phyloP scores from a whole-genome alignment of 2,329 filamentous ascomycete genomes.

The Colletotrichum sp. region DNA sequence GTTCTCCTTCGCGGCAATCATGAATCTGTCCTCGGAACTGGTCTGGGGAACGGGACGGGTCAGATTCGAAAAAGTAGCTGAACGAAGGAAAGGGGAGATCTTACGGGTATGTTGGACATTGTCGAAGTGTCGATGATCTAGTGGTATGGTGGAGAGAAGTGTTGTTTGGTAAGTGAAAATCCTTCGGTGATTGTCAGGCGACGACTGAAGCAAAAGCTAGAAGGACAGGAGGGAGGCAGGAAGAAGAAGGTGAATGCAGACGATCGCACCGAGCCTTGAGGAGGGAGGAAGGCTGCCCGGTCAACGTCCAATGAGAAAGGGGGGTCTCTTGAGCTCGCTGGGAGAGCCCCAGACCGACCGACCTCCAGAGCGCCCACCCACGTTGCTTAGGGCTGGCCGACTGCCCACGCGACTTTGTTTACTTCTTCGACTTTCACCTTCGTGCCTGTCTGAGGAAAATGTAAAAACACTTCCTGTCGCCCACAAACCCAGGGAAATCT shows the following conservation, averaged over 20 bases:
- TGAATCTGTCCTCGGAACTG: background rate
- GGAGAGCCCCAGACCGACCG: background rate
- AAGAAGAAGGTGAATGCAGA: background rate
- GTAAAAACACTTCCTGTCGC: background rate
- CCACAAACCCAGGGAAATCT: background rate
- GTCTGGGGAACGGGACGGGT: background rate
- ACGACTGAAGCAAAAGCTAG: background rate
- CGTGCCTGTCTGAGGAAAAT: accelerated
- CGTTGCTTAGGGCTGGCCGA: background rate
- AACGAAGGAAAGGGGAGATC: background rate
- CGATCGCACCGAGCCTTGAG: background rate
- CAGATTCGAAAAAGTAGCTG: background rate
- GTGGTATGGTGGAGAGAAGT: too few relatives aligned
- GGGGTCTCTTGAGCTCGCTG: background rate
- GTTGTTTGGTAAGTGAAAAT: background rate
- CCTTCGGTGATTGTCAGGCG: background rate
- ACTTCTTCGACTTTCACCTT: background rate
- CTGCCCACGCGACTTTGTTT: background rate
- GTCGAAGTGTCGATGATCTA: background rate
- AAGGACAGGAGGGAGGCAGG: background rate
- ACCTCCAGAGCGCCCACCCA: background rate
- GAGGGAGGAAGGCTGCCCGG: background rate
- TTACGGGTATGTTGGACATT: too few relatives aligned
- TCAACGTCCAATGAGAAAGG: background rate
- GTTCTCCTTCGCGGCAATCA: accelerated